Evolutionary conservation across 1,139 yeast genomes (phyloP).

Genomic region (Yamadazyma pseudoaaseri): DNA sequence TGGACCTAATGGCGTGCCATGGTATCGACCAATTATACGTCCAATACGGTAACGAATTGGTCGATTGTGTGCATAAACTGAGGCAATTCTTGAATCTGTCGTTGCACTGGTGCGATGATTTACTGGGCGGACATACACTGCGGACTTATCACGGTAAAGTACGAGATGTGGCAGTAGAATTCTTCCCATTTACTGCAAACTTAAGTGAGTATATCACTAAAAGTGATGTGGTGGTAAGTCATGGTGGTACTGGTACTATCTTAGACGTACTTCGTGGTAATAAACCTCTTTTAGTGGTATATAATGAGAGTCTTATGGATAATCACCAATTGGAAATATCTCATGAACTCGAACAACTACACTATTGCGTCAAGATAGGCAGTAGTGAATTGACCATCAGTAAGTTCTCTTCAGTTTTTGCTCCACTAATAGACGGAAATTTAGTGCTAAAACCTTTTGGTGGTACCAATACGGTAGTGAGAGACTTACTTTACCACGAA

Average conservation of each 20-base stretch:
- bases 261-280: slow-evolving; percentile 44
- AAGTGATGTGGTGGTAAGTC: slow-evolving; percentile 69
- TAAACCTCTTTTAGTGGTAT: slow-evolving; percentile 62
- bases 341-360: slow-evolving; percentile 12
- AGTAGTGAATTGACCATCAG: background rate
- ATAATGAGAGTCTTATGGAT: slow-evolving; percentile 71
- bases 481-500: slow-evolving; percentile 3
- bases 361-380: slow-evolving; percentile 8
- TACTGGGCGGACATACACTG: background rate
- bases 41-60: slow-evolving; percentile 67
- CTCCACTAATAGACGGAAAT: background rate
- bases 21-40: slow-evolving; percentile 7
- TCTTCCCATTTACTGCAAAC: slow-evolving; percentile 48
- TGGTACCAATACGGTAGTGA: background rate
- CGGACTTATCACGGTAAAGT: background rate
- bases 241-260: slow-evolving; percentile 94
- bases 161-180: slow-evolving; percentile 17
- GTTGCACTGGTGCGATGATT: too few species aligned
- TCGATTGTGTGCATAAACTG: slow-evolving; percentile 5
- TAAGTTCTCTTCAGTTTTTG: background rate
- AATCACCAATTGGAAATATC: slow-evolving; percentile 88
- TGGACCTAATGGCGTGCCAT: slow-evolving; percentile 25
- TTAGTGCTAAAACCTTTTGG: background rate
- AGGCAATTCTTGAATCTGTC: background rate
- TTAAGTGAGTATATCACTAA: slow-evolving; percentile 36